These are phyloP conservation scores for Croton setiger DNA, from an alignment of 441 rosid genomes.

Conservation along the genomic window DNA sequence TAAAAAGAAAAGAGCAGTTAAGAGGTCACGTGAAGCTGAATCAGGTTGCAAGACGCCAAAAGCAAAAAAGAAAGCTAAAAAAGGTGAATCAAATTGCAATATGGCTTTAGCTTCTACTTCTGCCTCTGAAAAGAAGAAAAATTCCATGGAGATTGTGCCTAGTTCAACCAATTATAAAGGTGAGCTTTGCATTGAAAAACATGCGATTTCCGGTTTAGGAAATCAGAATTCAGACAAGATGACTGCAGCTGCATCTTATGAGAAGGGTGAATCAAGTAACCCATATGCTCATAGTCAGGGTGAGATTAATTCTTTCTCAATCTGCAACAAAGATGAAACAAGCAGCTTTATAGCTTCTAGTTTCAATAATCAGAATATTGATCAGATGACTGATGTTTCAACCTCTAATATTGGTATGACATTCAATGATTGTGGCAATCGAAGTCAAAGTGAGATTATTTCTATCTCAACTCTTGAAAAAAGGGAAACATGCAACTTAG, in stretches of 20 bases:
- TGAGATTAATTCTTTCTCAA: not conserved
- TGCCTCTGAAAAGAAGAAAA: not conserved
- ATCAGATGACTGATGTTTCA: not conserved
- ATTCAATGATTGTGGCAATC: too few species aligned
- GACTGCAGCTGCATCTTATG: not conserved
- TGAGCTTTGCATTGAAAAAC: not conserved
- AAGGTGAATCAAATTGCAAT: conserved; percentile 2
- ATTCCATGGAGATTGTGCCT: not conserved
- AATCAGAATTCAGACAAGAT: not conserved
- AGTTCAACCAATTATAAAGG: not conserved
- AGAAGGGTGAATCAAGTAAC: not conserved
- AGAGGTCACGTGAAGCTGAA: conserved; percentile 6
- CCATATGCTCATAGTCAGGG: not conserved
- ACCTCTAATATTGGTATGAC: too few species aligned
- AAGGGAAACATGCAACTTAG: not conserved
- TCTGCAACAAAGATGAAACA: conserved; percentile 4
- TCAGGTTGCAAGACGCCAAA: not conserved
- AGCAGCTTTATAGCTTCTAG: conserved; percentile 13
- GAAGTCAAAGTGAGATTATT: not conserved
- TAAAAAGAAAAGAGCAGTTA: conserved; percentile 3
- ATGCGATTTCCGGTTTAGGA: not conserved
- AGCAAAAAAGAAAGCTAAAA: conserved; percentile 13
- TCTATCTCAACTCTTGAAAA: not conserved
- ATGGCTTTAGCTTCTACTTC: not conserved
- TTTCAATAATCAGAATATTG: not conserved